Evolutionary conservation across 176 grass and related monocot species (phyloP), one percentile per base, ranked within the genome.

Genomic region (Oryza australiensis): DNA sequence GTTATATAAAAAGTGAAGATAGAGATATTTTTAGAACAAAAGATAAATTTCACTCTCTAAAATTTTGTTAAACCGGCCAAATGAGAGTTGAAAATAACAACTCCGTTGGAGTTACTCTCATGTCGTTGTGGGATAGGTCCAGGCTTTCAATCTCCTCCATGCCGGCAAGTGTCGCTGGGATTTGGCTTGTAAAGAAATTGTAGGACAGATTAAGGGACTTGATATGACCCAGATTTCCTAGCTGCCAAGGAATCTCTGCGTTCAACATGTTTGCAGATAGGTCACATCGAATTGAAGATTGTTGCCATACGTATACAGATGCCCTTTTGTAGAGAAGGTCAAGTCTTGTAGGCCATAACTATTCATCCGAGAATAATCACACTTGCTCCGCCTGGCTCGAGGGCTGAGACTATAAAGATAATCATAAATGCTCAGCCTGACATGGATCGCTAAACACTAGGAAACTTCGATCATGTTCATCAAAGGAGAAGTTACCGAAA

Each of bases 121-220:
- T 5, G 7, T 63, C 11, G 2, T 89, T 86, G 40, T 82, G 71
- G 5, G 83, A 90, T 1, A 90, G 26, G 3, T 90, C 83, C 23
- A 86, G 72, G 16, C 72, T 86, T 70, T 82, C 64, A 18, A 90
- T 59, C 0, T 33, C 70, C 5, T 55, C 22, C 49, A 55, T 55
- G 18, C 5, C 6, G 18, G 26, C 75, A 35, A 89, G 41, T 0
- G 37, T 26, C 2, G 26, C 5, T 10, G 87, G 87, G n/a, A 86
- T 82, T 48, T 2, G 20, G 0, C 83, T 66, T 0, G 6, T 78
- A 3, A 86, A 68, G 3, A 23, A 15, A 28, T 82, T 90, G 82
- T 73, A 30, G 0, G 83, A 86, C 0, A 90, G 12, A 45, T 82
- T 89, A 0, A 89, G 18, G 32, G 70, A 81, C 48, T 55, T 49